Percentiles rank a stretch among this genome's conserved stretches.
phyloP scores from a whole-genome alignment of 225 moss, liverwort and hornwort species.

The Straminergon stramineum region DNA sequence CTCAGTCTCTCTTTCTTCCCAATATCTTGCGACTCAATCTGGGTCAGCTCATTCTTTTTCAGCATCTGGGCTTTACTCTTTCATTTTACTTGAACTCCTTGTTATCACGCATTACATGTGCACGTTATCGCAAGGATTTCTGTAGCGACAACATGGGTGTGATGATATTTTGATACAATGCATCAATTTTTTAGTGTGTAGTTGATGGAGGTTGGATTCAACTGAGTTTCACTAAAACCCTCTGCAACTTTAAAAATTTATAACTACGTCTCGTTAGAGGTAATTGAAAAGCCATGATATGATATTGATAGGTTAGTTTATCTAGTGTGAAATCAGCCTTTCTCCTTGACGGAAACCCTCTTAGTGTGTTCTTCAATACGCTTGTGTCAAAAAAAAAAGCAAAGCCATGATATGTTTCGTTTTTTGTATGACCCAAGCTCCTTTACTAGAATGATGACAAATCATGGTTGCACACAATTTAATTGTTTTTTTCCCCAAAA shows the following conservation, averaged over 20 bases:
- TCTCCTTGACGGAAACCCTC: too few relatives aligned
- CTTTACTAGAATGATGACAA: neutral
- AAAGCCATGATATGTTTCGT: neutral
- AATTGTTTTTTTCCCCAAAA: neutral
- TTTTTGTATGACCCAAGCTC: neutral
- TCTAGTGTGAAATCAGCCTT: too few relatives aligned
- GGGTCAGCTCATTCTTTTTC: neutral
- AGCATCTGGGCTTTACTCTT: neutral
- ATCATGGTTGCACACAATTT: neutral
- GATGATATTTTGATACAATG: neutral
- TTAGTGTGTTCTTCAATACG: too few relatives aligned
- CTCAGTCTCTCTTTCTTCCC: neutral
- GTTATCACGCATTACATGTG: neutral
- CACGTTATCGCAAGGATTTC: neutral
- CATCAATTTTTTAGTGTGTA: neutral
- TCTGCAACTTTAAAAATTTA: neutral
- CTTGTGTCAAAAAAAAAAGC: too few relatives aligned
- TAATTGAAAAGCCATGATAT: neutral
- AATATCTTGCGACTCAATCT: neutral
- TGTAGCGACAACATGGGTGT: neutral
- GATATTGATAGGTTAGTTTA: too few relatives aligned
- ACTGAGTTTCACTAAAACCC: neutral
- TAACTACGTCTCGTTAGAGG: too few relatives aligned
- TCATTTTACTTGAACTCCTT: neutral
- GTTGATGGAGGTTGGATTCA: neutral